Evolutionary conservation across 73 alveolate species (phyloP).

Genomic region (Paramecium pentaurelia): DNA sequence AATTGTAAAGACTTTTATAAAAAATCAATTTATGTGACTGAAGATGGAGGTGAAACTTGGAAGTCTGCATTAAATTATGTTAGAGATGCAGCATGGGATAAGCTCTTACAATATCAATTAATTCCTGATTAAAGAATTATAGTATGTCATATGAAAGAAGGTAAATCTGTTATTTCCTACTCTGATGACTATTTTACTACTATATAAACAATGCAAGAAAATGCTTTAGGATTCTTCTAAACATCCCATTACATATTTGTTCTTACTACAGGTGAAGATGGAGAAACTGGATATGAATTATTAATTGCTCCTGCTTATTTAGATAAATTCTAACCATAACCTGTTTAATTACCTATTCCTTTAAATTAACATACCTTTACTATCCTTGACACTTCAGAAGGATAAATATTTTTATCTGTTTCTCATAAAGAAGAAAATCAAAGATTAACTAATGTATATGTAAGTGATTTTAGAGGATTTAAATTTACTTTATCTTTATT

Average conservation of each 20-base stretch:
- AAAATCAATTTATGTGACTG: background rate
- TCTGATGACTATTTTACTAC: slow-evolving; percentile 13
- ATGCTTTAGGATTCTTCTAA: slow-evolving; percentile 28
- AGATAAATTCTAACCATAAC: slow-evolving; percentile 34
- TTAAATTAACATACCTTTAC: slow-evolving; percentile 51
- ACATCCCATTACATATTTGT: slow-evolving; percentile 21
- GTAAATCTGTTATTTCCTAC: slow-evolving; percentile 7
- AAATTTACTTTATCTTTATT: slow-evolving; percentile 65
- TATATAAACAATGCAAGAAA: background rate
- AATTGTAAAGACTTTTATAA: slow-evolving; percentile 19
- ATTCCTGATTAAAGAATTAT: slow-evolving; percentile 32
- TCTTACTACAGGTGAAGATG: background rate
- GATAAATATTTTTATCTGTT: slow-evolving; percentile 70
- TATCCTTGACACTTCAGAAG: slow-evolving; percentile 70
- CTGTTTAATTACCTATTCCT: background rate
- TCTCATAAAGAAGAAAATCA: slow-evolving; percentile 47
- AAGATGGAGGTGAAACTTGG: slow-evolving; percentile 40
- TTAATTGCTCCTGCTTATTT: slow-evolving; percentile 33
- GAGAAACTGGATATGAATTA: slow-evolving; percentile 4
- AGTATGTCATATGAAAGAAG: slow-evolving; percentile 16
- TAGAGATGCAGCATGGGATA: slow-evolving; percentile 48
- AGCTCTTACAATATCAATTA: background rate
- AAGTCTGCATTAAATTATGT: slow-evolving; percentile 25
- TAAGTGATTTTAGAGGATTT: slow-evolving; percentile 74
- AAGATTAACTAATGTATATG: slow-evolving; percentile 68